Conservation (phyloP, 768 basidiomycete species). For the Lyophyllum atratum region DNA sequence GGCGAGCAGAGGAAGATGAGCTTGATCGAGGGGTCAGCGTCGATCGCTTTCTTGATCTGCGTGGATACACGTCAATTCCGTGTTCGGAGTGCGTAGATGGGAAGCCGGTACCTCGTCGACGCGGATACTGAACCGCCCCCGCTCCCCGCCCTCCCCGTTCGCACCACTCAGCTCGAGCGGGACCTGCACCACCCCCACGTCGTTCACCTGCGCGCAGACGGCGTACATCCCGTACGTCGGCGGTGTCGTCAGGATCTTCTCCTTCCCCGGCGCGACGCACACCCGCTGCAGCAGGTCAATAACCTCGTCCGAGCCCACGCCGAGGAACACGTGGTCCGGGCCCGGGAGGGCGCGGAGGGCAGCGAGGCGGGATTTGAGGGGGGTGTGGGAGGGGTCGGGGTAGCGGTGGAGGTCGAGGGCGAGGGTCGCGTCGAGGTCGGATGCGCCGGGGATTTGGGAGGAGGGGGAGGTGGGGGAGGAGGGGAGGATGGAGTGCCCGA, state of each 20-base stretch:
- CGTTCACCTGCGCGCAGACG: conserved; percentile 95
- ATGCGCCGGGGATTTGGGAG: too few relatives aligned
- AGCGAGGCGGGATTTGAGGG: conserved; percentile 78
- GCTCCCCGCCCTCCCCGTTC: conserved; percentile 72
- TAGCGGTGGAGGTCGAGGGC: conserved; percentile 80
- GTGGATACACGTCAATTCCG: neutral
- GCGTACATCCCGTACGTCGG: conserved; percentile 99
- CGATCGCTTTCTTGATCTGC: conserved; percentile 72
- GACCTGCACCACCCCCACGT: conserved; percentile 79
- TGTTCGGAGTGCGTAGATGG: neutral
- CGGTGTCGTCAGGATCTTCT: conserved; percentile 86
- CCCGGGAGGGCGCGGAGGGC: conserved; percentile 68
- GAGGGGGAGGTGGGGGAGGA: conserved; percentile 32
- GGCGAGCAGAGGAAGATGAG: conserved; percentile 95
- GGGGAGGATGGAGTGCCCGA: conserved; percentile 77
- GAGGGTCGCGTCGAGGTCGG: conserved; percentile 14
- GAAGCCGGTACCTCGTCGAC: conserved; percentile 75
- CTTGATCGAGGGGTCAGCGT: conserved; percentile 77
- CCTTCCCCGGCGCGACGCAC: conserved; percentile 75
- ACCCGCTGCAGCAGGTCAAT: conserved; percentile 94
- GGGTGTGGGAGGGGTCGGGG: conserved; percentile 86
- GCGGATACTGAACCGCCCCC: conserved; percentile 70
- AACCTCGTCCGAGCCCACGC: conserved; percentile 96
- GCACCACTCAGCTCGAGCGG: conserved; percentile 61
- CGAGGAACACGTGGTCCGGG: conserved; percentile 79